A percentile compares a stretch with the other conserved stretches of the same genome.
Evolutionary conservation across 805 yeast genomes (phyloP).

Genomic region (Schizosaccharomyces pombe): DNA sequence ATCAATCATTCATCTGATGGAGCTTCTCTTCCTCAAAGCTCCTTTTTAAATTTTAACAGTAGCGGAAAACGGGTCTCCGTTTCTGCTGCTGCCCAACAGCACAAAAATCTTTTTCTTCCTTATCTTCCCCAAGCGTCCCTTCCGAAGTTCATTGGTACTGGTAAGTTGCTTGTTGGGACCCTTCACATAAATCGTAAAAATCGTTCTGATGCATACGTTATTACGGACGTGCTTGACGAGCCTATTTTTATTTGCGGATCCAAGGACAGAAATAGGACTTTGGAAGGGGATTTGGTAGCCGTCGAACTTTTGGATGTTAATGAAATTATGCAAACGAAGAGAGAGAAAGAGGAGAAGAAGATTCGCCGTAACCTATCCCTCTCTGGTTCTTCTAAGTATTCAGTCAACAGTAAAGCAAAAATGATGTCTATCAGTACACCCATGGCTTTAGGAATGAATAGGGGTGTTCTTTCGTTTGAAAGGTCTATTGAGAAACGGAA

Average conservation of each 20-base stretch:
- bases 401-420: background rate
- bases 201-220: conserved; percentile 93
- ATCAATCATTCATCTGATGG: background rate
- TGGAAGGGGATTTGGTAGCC: conserved; percentile 92
- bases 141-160: conserved; percentile 73
- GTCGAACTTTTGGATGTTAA: conserved; percentile 84
- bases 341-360: conserved; percentile 92
- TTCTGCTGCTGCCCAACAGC: conserved; percentile 1
- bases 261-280: conserved; percentile 88
- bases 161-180: conserved; percentile 76
- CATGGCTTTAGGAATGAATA: conserved; percentile 21
- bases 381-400: background rate
- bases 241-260: conserved; percentile 96
- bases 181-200: conserved; percentile 87
- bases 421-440: background rate
- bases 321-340: conserved; percentile 91
- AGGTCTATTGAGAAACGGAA: conserved; percentile 93
- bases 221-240: conserved; percentile 84
- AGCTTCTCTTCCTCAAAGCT: background rate
- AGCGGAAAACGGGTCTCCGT: background rate
- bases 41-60: background rate
- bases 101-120: conserved; percentile 70
- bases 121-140: conserved; percentile 81
- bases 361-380: conserved; percentile 35
- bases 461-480: conserved; percentile 64